Percentiles rank a stretch among this genome's conserved stretches.
These are phyloP conservation scores for Leptomonas seymouri DNA, from an alignment of 208 protist species.

Conservation along the genomic window DNA sequence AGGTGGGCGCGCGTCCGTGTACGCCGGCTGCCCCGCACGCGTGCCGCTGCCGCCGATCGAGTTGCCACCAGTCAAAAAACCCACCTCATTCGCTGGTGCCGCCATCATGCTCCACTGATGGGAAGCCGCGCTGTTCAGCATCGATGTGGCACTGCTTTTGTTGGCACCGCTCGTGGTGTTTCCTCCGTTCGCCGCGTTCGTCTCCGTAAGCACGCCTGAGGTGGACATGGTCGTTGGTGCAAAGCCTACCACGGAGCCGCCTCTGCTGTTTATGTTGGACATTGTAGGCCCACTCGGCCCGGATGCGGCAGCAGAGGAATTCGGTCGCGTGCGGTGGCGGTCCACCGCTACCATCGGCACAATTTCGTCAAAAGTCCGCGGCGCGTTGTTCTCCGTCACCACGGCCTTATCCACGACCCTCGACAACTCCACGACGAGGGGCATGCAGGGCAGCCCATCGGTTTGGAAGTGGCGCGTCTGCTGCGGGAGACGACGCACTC, in stretches of 20 bases:
- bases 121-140: not conserved
- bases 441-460: slow-evolving; percentile 83
- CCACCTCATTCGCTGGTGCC: not conserved
- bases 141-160: slow-evolving; percentile 1
- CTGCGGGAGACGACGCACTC: slow-evolving; percentile 68
- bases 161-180: not conserved
- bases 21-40: not conserved
- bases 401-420: slow-evolving; percentile 36
- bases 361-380: slow-evolving; percentile 59
- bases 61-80: not conserved
- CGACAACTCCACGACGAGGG: slow-evolving; percentile 78
- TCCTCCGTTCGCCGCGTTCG: not conserved
- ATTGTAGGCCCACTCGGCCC: not conserved
- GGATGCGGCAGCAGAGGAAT: not conserved
- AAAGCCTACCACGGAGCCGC: not conserved
- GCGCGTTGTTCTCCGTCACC: slow-evolving; percentile 29
- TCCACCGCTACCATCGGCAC: slow-evolving; percentile 70
- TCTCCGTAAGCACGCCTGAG: not conserved
- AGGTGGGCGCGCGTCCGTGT: not conserved
- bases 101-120: not conserved
- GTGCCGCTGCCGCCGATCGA: slow-evolving; percentile 3
- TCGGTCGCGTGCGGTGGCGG: slow-evolving; percentile 36
- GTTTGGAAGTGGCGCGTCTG: slow-evolving; percentile 71
- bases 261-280: too few species aligned
- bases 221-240: not conserved